Evolutionary conservation across 176 grass and related monocot species (phyloP), one percentile per base, ranked within the genome.

Genomic region (Guadua angustifolia): DNA sequence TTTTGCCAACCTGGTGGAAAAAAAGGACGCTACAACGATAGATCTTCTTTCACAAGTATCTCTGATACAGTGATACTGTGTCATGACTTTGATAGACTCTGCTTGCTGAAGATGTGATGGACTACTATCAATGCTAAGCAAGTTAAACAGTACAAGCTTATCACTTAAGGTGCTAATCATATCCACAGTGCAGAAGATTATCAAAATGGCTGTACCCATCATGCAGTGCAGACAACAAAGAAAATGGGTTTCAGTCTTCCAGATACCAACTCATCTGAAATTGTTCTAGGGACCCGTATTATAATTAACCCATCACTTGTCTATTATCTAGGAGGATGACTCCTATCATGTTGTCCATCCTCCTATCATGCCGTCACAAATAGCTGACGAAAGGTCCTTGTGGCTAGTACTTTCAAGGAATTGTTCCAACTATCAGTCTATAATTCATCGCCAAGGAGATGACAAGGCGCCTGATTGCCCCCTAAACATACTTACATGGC

Each of bases 161-260:
- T 74, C 33, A 52, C 49, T 75, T 55, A 16, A 74, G 33, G n/a
- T 75, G 9, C 52, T 32, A 70, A 81, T 43, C 62, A 9, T 75
- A 78, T 68, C 43, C 2, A 47, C 24, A 10, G 3, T 29, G 17
- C 2, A 88, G 0, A 66, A 56, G 58, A 58, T 29, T 44, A 62
- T 47, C 40, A 74, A 74, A 84, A 88, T 83, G 66, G 38, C 2
- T 66, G 68, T 56, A 25, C 1, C n/a, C 9, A 26, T 38, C 69
- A 75, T 39, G 21, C 25, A 0, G 12, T 53, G n/a, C 70, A 56
- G 35, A 67, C 5, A 78, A 42, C 44, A 80, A 52, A 53, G 32
- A 75, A 69, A 81, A 56, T 46, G 36, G 32, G 9, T 13, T 25
- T 12, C 45, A 18, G 55, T 9, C 69, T 73, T 61, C 9, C 50